Evolutionary conservation across 805 yeast genomes (phyloP), one percentile per base, ranked within the genome.

Genomic region (Suhomyces xylopsoci): DNA sequence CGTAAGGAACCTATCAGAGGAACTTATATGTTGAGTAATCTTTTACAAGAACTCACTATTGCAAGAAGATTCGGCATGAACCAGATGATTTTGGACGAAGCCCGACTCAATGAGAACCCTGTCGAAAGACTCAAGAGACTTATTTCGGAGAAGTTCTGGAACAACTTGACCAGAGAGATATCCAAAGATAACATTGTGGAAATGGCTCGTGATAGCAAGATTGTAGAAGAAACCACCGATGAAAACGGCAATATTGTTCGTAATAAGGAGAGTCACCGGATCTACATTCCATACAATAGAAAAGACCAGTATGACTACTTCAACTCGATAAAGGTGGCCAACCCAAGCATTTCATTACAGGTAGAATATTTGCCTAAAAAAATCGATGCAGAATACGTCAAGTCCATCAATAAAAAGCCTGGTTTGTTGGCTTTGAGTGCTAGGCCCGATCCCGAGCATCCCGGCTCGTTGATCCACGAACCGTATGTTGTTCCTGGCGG

Each of bases 401-500:
- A 82, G 64, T 85, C 94, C 0, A 79, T 91, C 55, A 89, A 90
- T 67, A 80, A 81, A 32, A 82, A 80, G 56, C 98, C 98, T 0
- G 99, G 99, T 0, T 74, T 93, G 50, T 76, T 93, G 54, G 88
- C 96, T 0, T 74, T 93, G 40, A 96, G 93, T 1, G 81, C 88
- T 76, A 79, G 78, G 55, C 79, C 67, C 19, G 83, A 84, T 58
- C 83, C 87, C 7, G 62, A 71, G 3, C 81, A 83, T 52, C 80
- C 81, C 41, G 65, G 64, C 15, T 75, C 79, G 12, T 60, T 87
- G 46, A 74, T 80, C 40, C 90, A 91, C 19, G 84, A 80, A 62
- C 97, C 96, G 0, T 93, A 93, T 68, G 88, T 90, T 15, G 98
- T 93, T 22, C 99, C 99, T 1, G 99, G 99, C 15, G 98, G 99